Evolutionary conservation across 2,329 filamentous ascomycete genomes (phyloP), one percentile per base, ranked within the genome.

Genomic region (Cercospora berteroae): DNA sequence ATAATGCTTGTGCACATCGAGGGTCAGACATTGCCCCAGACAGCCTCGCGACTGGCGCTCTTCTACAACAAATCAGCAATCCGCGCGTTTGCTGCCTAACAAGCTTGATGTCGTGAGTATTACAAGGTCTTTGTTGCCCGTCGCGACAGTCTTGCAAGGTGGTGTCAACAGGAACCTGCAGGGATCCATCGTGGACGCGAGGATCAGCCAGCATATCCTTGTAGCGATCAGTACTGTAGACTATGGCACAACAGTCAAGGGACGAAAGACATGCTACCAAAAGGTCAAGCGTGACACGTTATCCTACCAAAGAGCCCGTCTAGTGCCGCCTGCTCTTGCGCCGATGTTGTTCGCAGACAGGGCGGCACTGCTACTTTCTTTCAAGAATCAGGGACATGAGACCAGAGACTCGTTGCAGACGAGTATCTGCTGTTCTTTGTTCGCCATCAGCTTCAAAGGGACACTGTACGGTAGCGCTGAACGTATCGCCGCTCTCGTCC

Each of bases 101-200:
- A 63, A 36, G 42, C 44, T 29, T 56, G 29, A 39, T 31, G 20
- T 33, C 23, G 42, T 33, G 44, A 31, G 18, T 9, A 33, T 23
- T 52, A 25, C 25, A n/a, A 58, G 55, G 55, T 55, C 27, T 55
- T 63, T 36, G 60, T 63, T 63, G 60, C 44, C 60, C 60, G 18
- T 63, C 18, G 44, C 60, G 60, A 63, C 60, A 55, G 48, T 63
- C 60, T 63, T 33, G 31, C 23, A 29, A 56, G 55, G 55, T n/a
- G 55, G 42, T 62, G 39, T 61, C 59, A 61, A 61, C 59, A 61
- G 36, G 18, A 13, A 61, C 23, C 27, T 50, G 60, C 60, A 63
- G 60, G 60, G 60, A 25, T 61, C 23, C 4, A 25, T 23, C 25
- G 13, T 48, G 18, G 36, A 29, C 18, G 23, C 59, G 59, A 61